These are phyloP conservation scores for Rhinocladiella similis DNA, from an alignment of 2,329 filamentous ascomycete species.

Conservation along the genomic window DNA sequence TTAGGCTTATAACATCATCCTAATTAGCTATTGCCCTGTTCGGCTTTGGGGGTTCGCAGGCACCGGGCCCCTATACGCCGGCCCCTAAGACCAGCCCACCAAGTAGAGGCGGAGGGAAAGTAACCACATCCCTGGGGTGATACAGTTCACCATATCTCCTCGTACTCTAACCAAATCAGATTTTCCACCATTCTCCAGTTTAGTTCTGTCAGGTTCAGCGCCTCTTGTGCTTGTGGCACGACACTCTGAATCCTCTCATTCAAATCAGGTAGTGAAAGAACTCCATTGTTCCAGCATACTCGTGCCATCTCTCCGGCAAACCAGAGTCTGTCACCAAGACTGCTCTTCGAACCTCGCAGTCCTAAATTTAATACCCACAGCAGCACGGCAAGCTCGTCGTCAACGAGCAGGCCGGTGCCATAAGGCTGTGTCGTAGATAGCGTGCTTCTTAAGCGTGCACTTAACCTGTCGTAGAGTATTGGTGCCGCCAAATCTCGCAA, in stretches of 20 bases:
- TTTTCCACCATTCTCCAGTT: slow-evolving; percentile 9
- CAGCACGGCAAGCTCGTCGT: slow-evolving; percentile 5
- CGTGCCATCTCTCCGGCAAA: slow-evolving; percentile 7
- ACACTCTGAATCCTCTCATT: slow-evolving; percentile 11
- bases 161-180: slow-evolving; percentile 9
- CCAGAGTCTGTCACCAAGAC: slow-evolving; percentile 2
- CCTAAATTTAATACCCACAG: slow-evolving; percentile 20
- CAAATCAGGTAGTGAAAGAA: slow-evolving; percentile 2
- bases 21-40: too few relatives aligned
- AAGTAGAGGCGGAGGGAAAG: too few relatives aligned
- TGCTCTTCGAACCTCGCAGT: slow-evolving; percentile 7
- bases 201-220: slow-evolving; percentile 1
- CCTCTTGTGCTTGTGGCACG: slow-evolving; percentile 9
- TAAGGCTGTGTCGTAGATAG: not conserved
- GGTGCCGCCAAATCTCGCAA: slow-evolving; percentile 17
- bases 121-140: too few relatives aligned
- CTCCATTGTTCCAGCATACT: slow-evolving; percentile 17
- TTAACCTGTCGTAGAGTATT: slow-evolving; percentile 11
- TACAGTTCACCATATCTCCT: not conserved
- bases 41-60: too few relatives aligned
- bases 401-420: not conserved
- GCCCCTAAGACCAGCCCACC: too few relatives aligned
- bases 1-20: too few relatives aligned
- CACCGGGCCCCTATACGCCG: too few relatives aligned
- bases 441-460: slow-evolving; percentile 2